Evolutionary conservation across 1,139 yeast genomes (phyloP), one percentile per base, ranked within the genome.

Genomic region (Suhomyces chickasaworum): DNA sequence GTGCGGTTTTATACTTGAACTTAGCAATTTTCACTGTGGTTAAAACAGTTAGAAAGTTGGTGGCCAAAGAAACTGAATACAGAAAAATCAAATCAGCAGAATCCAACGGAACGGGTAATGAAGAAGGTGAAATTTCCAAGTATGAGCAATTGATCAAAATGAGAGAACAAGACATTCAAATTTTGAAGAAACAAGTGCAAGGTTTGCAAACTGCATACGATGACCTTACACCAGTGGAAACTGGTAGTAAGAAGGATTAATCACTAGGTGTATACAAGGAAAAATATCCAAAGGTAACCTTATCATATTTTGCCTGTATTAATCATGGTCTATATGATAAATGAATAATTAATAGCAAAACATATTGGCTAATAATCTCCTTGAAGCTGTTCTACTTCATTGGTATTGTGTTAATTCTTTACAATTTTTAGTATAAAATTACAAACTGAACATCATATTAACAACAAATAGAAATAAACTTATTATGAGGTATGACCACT

Each of bases 1-100:
- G 90, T 3, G 88, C 88, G 7, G 83, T 84, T 3, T 63, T 84
- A 52, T 84, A 83, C 62, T 75, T 83, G 53, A 75, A 72, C 50
- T 53, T 82, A 43, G 83, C 87, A 4, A 81, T 84, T 47, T 74
- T 73, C 44, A 83, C 86, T 7, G 82, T 83, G 37, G 70, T 78
- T 51, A 70, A 78, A 31, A 73, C 84, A 45, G 72, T 84, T 40
- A 75, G 73, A 54, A 81, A 83, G 58, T 67, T 83, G 63, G 83
- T 83, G 37, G 70, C 71, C 53, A 84, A 84, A 61, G 83, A 83
- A 60, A 69, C 72, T 23, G 67, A 64, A 42, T 68, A 65, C 54
- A 63, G 78, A 43, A 48, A 59, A 25, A 56, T 74, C 42, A 54
- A 59, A 22, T 38, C 44, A 10, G 52, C 53, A 18, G 50, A 53